Evolutionary conservation across 768 basidiomycete genomes (phyloP).

Genomic region (Fomitopsis serialis): DNA sequence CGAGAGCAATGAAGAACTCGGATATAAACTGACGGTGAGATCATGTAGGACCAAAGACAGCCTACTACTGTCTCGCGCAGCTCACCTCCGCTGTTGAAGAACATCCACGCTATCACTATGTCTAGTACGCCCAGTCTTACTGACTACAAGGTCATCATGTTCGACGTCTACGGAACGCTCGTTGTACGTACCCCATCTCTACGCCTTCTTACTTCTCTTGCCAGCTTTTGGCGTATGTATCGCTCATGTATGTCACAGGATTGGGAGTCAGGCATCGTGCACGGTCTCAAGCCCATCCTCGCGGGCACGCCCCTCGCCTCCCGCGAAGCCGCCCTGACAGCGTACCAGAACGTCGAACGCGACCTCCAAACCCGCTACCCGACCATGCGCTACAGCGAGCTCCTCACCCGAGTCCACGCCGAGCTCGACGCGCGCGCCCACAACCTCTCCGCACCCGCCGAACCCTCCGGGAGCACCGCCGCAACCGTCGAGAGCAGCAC

Average conservation of each 20-base stretch:
- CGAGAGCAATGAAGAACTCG: too few species aligned
- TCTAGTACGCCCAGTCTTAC: constrained; percentile 9
- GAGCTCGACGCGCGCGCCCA: constrained; percentile 28
- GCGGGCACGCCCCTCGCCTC: constrained; percentile 32
- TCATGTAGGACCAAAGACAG: too few species aligned
- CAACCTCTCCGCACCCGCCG: constrained; percentile 26
- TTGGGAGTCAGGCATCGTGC: constrained; percentile 68
- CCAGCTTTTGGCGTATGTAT: neutral
- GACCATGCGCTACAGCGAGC: constrained; percentile 51
- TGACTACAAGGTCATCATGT: constrained; percentile 46
- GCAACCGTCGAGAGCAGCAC: neutral
- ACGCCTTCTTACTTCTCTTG: neutral
- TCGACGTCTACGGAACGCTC: constrained; percentile 78
- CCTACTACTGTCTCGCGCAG: neutral
- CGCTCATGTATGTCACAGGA: constrained; percentile 35
- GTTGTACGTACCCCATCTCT: constrained; percentile 31
- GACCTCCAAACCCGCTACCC: constrained; percentile 56
- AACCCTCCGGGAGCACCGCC: constrained; percentile 12
- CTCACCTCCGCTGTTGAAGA: constrained; percentile 13
- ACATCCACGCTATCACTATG: constrained; percentile 46
- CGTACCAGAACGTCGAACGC: constrained; percentile 47
- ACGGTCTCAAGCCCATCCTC: constrained; percentile 48
- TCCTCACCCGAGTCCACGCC: constrained; percentile 40
- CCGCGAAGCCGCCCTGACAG: constrained; percentile 45
- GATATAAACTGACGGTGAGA: too few species aligned